Percentiles rank a stretch among this genome's conserved stretches.
Evolutionary conservation across 1,284 basidiomycete genomes (phyloP).

Genomic region (Sporisorium graminicola): DNA sequence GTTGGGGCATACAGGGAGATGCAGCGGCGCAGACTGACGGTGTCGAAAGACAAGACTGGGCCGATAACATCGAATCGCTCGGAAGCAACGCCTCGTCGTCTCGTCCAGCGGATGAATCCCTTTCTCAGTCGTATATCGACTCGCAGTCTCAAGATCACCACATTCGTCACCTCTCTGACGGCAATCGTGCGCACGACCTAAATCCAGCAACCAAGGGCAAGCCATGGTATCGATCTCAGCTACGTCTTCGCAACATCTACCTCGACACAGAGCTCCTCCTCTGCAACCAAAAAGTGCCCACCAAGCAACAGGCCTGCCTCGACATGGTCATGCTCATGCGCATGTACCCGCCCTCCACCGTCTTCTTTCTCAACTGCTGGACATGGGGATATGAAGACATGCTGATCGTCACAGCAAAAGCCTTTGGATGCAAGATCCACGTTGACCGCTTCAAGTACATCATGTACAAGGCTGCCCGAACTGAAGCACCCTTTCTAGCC

Average conservation of each 20-base stretch:
- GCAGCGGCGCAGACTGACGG: background rate
- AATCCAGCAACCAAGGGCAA: background rate
- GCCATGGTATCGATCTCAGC: background rate
- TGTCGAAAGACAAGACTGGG: slow-evolving; percentile 14
- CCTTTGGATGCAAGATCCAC: slow-evolving; percentile 77
- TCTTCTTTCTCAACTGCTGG: slow-evolving; percentile 92
- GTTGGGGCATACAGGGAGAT: slow-evolving; percentile 47
- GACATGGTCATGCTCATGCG: slow-evolving; percentile 77
- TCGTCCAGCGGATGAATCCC: background rate
- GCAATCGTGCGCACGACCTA: background rate
- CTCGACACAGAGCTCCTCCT: slow-evolving; percentile 80
- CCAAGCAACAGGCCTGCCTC: slow-evolving; percentile 70
- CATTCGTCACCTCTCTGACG: background rate
- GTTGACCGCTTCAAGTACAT: slow-evolving; percentile 86
- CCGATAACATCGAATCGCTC: slow-evolving; percentile 32
- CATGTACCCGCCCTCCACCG: slow-evolving; percentile 74
- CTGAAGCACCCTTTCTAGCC: slow-evolving; percentile 76
- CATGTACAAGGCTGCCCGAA: slow-evolving; percentile 75
- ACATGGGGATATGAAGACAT: slow-evolving; percentile 79
- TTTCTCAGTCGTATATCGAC: slow-evolving; percentile 16
- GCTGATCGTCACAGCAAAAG: slow-evolving; percentile 46
- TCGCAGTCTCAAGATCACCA: background rate
- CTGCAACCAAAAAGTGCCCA: slow-evolving; percentile 25
- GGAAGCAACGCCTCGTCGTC: slow-evolving; percentile 20
- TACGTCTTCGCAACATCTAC: slow-evolving; percentile 81